phyloP scores from a whole-genome alignment of 2,329 filamentous ascomycete genomes.

The Sporothrix pseudoabietina region DNA sequence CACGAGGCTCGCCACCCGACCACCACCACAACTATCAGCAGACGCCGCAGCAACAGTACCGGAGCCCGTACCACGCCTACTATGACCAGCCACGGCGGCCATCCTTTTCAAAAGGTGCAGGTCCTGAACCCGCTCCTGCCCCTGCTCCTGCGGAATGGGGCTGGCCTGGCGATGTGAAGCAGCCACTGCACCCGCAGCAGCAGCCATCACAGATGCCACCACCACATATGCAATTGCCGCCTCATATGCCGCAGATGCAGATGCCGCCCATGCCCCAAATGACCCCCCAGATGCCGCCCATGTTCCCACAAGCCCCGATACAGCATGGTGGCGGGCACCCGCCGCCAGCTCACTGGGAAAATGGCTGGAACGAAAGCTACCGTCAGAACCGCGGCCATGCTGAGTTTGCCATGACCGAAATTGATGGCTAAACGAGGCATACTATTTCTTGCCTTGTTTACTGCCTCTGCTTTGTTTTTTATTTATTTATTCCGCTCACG shows the following conservation, averaged over 20 bases:
- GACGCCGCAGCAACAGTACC: neutral
- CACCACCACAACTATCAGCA: neutral
- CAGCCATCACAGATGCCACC: neutral
- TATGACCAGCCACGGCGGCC: conserved; percentile 5
- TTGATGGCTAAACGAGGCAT: conserved; percentile 3
- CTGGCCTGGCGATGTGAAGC: conserved; percentile 29
- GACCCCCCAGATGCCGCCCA: conserved; percentile 10
- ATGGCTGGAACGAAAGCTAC: conserved; percentile 29
- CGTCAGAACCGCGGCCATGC: conserved; percentile 23
- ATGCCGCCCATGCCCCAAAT: conserved; percentile 3
- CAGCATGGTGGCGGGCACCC: conserved; percentile 4
- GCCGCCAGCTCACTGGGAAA: conserved; percentile 16
- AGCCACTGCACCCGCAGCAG: neutral
- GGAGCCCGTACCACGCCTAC: neutral
- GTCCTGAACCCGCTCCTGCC: neutral
- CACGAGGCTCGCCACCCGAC: neutral
- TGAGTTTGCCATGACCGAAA: conserved; percentile 24
- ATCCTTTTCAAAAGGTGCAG: neutral
- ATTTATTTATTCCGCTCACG: too few relatives aligned
- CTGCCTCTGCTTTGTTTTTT: neutral
- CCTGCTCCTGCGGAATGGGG: conserved; percentile 25
- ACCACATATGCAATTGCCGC: neutral
- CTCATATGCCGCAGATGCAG: neutral
- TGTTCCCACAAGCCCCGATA: conserved; percentile 16
- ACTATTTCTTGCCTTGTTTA: neutral